A percentile compares a stretch with the other conserved stretches of the same genome.
These are phyloP conservation scores for Plenodomus biglobosus DNA, from an alignment of 2,329 filamentous ascomycete genomes.

Conservation along the genomic window DNA sequence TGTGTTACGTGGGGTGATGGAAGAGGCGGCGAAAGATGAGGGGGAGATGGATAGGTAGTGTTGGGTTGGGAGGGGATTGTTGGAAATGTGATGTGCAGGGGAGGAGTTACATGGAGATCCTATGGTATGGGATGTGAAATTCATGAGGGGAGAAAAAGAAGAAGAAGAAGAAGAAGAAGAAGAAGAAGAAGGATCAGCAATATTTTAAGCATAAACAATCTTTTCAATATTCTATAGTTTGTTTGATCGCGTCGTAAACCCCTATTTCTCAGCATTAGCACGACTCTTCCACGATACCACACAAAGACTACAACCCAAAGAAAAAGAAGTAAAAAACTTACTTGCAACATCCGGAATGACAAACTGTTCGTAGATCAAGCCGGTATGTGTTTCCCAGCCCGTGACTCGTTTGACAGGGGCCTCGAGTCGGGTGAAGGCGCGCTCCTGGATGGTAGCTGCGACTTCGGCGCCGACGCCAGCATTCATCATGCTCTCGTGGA, in stretches of 20 bases:
- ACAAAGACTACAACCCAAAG: conserved; percentile 10
- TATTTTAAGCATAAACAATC: too few relatives aligned
- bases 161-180: too few relatives aligned
- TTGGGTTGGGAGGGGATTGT: too few relatives aligned
- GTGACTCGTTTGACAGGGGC: conserved; percentile 83
- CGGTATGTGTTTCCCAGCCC: conserved; percentile 86
- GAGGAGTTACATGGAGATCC: too few relatives aligned
- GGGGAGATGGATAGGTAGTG: too few relatives aligned
- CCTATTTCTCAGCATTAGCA: conserved; percentile 21
- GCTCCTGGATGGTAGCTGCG: conserved; percentile 83
- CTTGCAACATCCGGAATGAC: conserved; percentile 81
- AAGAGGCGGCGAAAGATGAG: too few relatives aligned
- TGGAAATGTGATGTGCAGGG: too few relatives aligned
- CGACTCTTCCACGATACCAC: too few relatives aligned
- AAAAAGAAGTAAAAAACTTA: conserved; percentile 59
- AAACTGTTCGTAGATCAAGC: conserved; percentile 70
- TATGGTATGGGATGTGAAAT: too few relatives aligned
- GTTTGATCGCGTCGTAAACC: conserved; percentile 55
- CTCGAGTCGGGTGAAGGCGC: conserved; percentile 80
- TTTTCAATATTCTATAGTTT: conserved; percentile 48
- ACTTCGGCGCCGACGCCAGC: conserved; percentile 87
- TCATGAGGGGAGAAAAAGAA: too few relatives aligned
- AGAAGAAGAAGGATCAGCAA: too few relatives aligned
- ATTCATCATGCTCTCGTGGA: conserved; percentile 91
- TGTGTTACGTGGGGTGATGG: conserved; percentile 39